Evolutionary conservation across 1,284 basidiomycete genomes (phyloP), one percentile per base, ranked within the genome.

Genomic region (Trametes polyzona): DNA sequence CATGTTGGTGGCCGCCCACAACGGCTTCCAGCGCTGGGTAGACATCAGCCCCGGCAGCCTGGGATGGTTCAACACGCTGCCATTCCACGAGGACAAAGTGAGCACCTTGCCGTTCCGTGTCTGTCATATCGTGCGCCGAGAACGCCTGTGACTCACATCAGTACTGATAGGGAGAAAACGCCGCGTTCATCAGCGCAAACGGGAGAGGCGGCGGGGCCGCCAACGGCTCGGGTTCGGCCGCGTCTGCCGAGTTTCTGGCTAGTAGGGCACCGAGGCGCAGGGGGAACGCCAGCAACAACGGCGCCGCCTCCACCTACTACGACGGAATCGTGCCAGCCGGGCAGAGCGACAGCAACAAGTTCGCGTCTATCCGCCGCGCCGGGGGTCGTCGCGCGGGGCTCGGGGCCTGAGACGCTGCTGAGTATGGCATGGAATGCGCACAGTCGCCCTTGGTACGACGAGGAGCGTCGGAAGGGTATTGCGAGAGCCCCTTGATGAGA

Each of bases 31-130:
- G 33, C 49, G 21, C 16, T 60, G 58, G 58, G 11, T 47, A n/a
- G 42, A 53, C 7, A 43, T 61, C 33, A 61, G 47, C 47, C 51
- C 59, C 3, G 50, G 55, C 9, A 53, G 29, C 21, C 19, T 19
- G 3, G 33, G 55, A 47, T 57, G 50, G 55, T 57, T 50, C 41
- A 26, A 26, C 21, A 14, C n/a, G n/a, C n/a, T n/a, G n/a, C n/a
- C n/a, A n/a, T n/a, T 27, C 21, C 24, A n/a, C 6, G 5, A 4
- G 7, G 14, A n/a, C n/a, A n/a, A 32, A 33, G 30, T 47, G 14
- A 5, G 7, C 14, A 11, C 0, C 3, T 9, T 6, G 11, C 17
- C 16, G 3, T 27, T 7, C n/a, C n/a, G n/a, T n/a, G n/a, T 19
- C n/a, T 3, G n/a, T n/a, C n/a, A 2, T 16, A n/a, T n/a, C n/a